Conservation (phyloP, 805 yeast genomes). For the Candida bentonensis region DNA sequence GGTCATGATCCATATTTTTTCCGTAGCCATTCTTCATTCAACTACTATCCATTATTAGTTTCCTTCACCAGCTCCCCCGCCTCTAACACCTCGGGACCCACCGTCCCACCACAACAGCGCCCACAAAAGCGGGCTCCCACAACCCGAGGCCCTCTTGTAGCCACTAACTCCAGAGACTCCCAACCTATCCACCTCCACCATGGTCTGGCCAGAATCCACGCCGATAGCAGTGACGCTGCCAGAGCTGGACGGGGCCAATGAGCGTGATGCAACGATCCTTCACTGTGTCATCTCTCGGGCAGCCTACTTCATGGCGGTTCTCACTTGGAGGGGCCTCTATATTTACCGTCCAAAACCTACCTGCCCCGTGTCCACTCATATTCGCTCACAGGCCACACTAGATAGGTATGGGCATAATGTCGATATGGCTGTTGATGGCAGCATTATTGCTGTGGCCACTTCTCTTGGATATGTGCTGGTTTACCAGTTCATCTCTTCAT, state of each 20-base stretch:
- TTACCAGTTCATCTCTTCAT: neutral
- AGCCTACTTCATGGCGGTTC: neutral
- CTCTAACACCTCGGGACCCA: too few relatives aligned
- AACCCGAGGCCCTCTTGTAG: too few relatives aligned
- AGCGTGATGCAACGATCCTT: neutral
- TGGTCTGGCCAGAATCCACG: conserved; percentile 1
- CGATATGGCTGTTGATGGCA: neutral
- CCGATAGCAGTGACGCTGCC: neutral
- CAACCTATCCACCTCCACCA: too few relatives aligned
- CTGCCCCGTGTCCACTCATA: neutral
- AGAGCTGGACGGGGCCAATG: neutral
- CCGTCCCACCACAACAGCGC: too few relatives aligned
- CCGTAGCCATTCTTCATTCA: too few relatives aligned
- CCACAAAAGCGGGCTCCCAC: too few relatives aligned
- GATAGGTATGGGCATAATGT: neutral
- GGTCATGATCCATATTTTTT: too few relatives aligned
- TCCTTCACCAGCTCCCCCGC: too few relatives aligned
- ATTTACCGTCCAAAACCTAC: neutral
- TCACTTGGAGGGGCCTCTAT: neutral
- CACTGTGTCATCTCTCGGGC: neutral
- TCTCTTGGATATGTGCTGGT: neutral
- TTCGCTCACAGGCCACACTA: neutral
- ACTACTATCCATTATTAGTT: too few relatives aligned
- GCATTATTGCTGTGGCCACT: neutral
- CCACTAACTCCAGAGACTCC: too few relatives aligned